phyloP scores from a whole-genome alignment of 176 grass and related monocot genomes.

The Paspalum notatum region DNA sequence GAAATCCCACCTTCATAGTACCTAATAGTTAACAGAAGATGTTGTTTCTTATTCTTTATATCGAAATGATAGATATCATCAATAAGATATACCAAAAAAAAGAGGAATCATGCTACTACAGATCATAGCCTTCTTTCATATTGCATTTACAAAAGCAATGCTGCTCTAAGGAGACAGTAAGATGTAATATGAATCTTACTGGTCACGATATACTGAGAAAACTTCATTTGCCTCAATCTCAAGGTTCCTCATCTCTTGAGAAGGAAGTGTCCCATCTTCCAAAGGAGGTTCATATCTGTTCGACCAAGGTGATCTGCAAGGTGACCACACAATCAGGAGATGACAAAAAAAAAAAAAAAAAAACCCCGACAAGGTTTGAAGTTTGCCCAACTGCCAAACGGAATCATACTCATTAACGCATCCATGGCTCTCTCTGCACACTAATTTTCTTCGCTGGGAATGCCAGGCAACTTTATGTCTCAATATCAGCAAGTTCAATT shows the following conservation, averaged over 20 bases:
- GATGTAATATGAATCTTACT: conserved; percentile 65
- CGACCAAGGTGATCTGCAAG: conserved; percentile 91
- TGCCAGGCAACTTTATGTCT: not conserved
- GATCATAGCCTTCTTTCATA: conserved; percentile 26
- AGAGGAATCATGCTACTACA: not conserved
- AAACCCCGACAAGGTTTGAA: not conserved
- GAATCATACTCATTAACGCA: conserved; percentile 13
- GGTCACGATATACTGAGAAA: conserved; percentile 92
- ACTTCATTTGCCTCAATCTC: conserved; percentile 94
- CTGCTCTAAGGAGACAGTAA: conserved; percentile 2
- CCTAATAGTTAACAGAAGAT: conserved; percentile 53
- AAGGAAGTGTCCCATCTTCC: conserved; percentile 91
- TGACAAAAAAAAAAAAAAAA: not conserved
- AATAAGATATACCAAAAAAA: not conserved
- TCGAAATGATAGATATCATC: not conserved
- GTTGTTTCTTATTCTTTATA: conserved; percentile 15
- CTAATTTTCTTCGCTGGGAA: conserved; percentile 14
- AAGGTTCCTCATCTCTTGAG: conserved; percentile 70
- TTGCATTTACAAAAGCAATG: not conserved
- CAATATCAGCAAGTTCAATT: not conserved
- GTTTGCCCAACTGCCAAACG: not conserved
- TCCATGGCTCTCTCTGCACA: not conserved
- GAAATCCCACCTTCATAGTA: conserved; percentile 99
- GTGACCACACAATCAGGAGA: conserved; percentile 31
- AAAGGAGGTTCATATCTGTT: conserved; percentile 89